These are phyloP conservation scores for Aegle marmelos DNA, from an alignment of 345 rosid species.

Conservation along the genomic window DNA sequence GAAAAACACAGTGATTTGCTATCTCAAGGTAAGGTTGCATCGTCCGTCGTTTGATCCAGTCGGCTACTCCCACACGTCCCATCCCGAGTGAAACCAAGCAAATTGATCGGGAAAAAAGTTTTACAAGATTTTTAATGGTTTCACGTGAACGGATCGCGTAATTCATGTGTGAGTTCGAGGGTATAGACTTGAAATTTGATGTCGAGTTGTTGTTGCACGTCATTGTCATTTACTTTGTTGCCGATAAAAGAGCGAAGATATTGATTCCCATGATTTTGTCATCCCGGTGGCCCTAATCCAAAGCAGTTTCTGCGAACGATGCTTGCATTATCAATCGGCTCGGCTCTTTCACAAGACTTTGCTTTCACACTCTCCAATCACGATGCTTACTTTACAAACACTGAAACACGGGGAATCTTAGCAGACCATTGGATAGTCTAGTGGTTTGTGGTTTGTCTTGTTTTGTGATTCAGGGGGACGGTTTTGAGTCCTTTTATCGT, in stretches of 20 bases:
- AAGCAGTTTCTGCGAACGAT: not conserved
- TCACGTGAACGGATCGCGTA: not conserved
- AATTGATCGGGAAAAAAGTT: not conserved
- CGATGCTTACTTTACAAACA: not conserved
- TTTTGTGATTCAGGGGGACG: no score
- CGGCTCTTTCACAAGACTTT: not conserved
- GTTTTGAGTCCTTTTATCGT: no score
- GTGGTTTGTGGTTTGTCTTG: no score
- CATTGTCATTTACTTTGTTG: not conserved
- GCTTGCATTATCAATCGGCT: not conserved
- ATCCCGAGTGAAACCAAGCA: not conserved
- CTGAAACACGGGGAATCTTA: no score
- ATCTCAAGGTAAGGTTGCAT: not conserved
- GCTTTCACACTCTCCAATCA: not conserved
- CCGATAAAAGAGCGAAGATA: not conserved
- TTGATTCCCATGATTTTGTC: not conserved
- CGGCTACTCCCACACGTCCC: not conserved
- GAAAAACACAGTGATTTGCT: no score
- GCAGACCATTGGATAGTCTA: no score
- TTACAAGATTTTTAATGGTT: not conserved
- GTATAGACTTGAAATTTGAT: not conserved
- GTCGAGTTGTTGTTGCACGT: not conserved
- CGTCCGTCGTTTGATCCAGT: not conserved
- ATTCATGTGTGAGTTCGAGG: slow-evolving; percentile 2
- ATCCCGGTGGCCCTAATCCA: not conserved